Conservation (phyloP, 345 rosid species). For the Salix arbutifolia region DNA sequence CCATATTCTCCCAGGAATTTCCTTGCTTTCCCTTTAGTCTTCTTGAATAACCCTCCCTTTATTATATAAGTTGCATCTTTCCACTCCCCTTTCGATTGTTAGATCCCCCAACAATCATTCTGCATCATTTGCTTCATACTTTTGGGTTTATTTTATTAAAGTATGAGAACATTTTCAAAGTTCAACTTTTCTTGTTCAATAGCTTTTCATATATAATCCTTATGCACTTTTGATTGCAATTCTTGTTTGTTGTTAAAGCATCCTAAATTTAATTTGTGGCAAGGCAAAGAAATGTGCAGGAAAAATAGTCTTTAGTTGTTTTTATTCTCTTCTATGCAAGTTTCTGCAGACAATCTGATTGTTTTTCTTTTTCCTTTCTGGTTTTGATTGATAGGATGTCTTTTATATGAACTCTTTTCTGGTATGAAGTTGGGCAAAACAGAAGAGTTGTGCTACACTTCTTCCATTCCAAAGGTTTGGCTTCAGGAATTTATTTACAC, state of each 20-base stretch:
- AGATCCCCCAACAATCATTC: neutral
- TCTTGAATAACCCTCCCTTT: neutral
- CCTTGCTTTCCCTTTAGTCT: neutral
- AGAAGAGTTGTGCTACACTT: constrained; percentile 91
- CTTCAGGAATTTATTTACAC: neutral
- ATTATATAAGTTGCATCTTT: neutral
- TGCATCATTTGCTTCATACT: neutral
- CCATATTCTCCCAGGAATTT: neutral
- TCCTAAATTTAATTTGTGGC: neutral
- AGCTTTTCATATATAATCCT: neutral
- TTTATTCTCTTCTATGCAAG: neutral
- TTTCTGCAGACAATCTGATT: constrained; percentile 1
- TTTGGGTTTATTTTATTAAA: neutral
- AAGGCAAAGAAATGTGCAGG: neutral
- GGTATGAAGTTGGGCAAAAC: constrained; percentile 76
- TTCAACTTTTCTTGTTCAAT: no score
- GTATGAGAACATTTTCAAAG: neutral
- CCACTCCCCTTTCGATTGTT: neutral
- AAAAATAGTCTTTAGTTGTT: neutral
- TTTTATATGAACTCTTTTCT: constrained; percentile 91
- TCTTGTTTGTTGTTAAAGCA: neutral
- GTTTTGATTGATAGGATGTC: constrained; percentile 42
- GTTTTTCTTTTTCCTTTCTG: neutral
- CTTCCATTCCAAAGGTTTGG: constrained; percentile 87
- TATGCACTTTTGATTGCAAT: neutral